phyloP scores from a whole-genome alignment of 2,329 filamentous ascomycete genomes.

The Trichoderma citrinoviride region DNA sequence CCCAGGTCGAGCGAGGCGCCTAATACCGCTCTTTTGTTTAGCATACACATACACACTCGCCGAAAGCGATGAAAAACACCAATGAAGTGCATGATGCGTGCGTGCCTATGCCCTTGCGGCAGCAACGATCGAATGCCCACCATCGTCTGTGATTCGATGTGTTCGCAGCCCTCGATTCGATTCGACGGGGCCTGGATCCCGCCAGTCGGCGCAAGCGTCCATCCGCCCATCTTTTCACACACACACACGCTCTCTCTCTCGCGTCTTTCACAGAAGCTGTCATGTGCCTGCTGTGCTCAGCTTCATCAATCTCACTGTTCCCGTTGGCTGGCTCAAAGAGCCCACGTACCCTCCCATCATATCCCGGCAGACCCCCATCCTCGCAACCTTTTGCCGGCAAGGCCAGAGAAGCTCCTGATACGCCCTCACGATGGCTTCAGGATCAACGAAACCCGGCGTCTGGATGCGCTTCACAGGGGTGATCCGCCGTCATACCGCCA shows the following conservation, averaged over 20 bases:
- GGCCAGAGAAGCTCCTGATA: background rate
- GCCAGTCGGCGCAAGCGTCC: background rate
- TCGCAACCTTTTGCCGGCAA: background rate
- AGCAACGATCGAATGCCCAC: background rate
- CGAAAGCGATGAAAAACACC: too few relatives aligned
- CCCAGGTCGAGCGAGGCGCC: too few relatives aligned
- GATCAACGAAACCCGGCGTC: conserved; percentile 1
- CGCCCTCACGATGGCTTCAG: conserved; percentile 10
- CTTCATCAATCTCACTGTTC: background rate
- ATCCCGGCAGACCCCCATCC: background rate
- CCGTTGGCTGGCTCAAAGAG: background rate
- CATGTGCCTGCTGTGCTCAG: background rate
- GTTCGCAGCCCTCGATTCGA: conserved; percentile 10
- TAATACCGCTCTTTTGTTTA: too few relatives aligned
- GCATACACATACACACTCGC: too few relatives aligned
- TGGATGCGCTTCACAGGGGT: conserved; percentile 17
- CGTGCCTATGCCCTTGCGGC: background rate
- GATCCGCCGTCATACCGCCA: conserved; percentile 16
- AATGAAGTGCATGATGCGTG: too few relatives aligned
- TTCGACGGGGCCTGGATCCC: background rate
- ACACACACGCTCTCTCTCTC: too few relatives aligned
- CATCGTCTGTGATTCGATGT: background rate
- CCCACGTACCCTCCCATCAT: background rate
- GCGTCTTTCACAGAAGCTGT: background rate
- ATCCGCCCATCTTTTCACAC: background rate